A percentile compares a stretch with the other conserved stretches of the same genome.
These are phyloP conservation scores for Pythium volutum DNA, from an alignment of 352 stramenopile species.

Conservation along the genomic window DNA sequence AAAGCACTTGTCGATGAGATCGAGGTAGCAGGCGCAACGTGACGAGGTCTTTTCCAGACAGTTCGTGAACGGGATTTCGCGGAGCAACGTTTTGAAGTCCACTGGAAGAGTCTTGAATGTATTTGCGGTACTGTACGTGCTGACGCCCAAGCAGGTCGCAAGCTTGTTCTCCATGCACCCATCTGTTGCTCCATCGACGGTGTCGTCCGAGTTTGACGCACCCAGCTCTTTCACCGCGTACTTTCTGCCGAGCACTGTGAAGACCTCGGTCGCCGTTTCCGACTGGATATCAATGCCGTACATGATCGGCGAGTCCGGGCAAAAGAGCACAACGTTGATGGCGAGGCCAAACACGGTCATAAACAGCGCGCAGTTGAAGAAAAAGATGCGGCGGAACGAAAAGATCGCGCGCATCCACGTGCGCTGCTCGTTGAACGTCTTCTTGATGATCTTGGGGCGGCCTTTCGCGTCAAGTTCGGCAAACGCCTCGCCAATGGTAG, in stretches of 20 bases:
- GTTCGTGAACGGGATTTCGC: constrained; percentile 62
- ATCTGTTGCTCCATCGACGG: neutral
- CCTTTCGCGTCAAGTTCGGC: constrained; percentile 79
- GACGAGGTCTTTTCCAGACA: constrained; percentile 58
- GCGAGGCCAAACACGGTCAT: constrained; percentile 57
- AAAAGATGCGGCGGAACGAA: constrained; percentile 82
- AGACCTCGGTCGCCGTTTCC: constrained; percentile 33
- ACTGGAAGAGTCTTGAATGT: constrained; percentile 49
- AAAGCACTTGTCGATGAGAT: constrained; percentile 67
- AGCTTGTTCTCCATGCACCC: constrained; percentile 65
- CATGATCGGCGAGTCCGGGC: constrained; percentile 72
- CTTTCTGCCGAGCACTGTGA: constrained; percentile 68
- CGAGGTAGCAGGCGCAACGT: constrained; percentile 68
- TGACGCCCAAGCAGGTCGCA: constrained; percentile 64
- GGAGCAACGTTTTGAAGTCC: constrained; percentile 73
- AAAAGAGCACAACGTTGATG: constrained; percentile 77
- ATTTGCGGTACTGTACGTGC: constrained; percentile 29
- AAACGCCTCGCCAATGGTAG: constrained; percentile 67
- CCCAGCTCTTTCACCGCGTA: constrained; percentile 30
- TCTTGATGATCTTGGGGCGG: constrained; percentile 75
- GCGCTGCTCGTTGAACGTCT: constrained; percentile 80
- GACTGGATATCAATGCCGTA: constrained; percentile 58
- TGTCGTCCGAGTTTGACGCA: neutral
- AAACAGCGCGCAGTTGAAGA: constrained; percentile 78
- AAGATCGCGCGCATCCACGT: constrained; percentile 72